Conservation (phyloP, 2,329 filamentous ascomycete species). For the Fusarium sp. region DNA sequence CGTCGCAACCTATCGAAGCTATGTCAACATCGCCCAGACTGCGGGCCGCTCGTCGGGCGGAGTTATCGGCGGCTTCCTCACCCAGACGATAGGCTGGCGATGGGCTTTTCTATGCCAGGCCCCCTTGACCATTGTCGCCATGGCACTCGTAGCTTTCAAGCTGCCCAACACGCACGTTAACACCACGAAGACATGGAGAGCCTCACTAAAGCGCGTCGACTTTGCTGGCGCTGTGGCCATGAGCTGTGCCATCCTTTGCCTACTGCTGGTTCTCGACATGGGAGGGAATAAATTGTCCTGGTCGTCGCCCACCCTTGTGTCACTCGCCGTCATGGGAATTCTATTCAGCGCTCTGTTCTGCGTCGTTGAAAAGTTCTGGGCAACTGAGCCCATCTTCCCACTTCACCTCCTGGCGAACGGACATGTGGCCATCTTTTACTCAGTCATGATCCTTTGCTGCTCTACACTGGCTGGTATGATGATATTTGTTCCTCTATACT, state of each 20-base stretch:
- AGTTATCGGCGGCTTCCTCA: conserved; percentile 12
- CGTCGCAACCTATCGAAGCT: conserved; percentile 19
- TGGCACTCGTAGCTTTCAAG: background rate
- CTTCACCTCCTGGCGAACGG: background rate
- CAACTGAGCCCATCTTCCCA: conserved; percentile 14
- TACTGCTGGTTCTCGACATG: conserved; percentile 4
- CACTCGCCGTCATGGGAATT: background rate
- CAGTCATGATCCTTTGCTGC: background rate
- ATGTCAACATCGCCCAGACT: conserved; percentile 23
- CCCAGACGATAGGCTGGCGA: conserved; percentile 19
- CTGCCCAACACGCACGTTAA: background rate
- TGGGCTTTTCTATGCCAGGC: conserved; percentile 16
- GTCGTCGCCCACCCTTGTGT: background rate
- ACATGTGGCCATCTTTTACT: conserved; percentile 2
- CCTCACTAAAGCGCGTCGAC: background rate
- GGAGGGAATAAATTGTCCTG: background rate
- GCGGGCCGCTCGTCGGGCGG: conserved; percentile 14
- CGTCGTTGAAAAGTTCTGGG: background rate
- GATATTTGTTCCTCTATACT: conserved; percentile 16
- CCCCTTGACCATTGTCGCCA: conserved; percentile 1
- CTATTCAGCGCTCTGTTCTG: background rate
- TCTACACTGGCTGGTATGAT: conserved; percentile 6
- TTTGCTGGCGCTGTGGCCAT: background rate
- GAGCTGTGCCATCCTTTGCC: background rate
- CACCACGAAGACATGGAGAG: background rate